Percentiles rank a stretch among this genome's conserved stretches.
These are phyloP conservation scores for Yamadazyma paraphyllophila DNA, from an alignment of 805 yeast genomes.

Conservation along the genomic window DNA sequence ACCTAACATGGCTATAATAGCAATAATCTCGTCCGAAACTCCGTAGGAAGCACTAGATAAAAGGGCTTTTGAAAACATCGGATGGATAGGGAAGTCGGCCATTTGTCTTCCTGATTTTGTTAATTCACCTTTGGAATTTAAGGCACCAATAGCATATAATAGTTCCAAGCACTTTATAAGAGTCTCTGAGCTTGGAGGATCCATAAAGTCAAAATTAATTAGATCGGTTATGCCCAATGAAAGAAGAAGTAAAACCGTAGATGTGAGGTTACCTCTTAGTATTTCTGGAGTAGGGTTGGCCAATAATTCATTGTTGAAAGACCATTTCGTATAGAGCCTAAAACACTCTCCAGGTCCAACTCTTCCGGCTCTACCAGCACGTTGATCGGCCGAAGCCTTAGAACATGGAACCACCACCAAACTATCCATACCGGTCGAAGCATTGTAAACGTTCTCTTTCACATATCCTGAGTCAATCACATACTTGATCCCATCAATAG, in stretches of 20 bases:
- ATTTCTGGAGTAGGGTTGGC: conserved; percentile 88
- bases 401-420: conserved; percentile 47
- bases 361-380: conserved; percentile 81
- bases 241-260: conserved; percentile 71
- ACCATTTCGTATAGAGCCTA: conserved; percentile 80
- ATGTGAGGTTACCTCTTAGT: conserved; percentile 74
- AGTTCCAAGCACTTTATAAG: conserved; percentile 75
- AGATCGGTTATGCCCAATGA: conserved; percentile 85
- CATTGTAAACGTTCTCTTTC: conserved; percentile 42
- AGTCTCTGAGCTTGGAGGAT: conserved; percentile 75
- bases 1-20: conserved; percentile 80
- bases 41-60: conserved; percentile 57
- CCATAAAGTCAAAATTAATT: conserved; percentile 84
- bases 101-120: conserved; percentile 77
- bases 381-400: conserved; percentile 64
- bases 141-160: conserved; percentile 83
- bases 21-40: conserved; percentile 67
- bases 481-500: conserved; percentile 42
- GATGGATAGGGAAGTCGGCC: conserved; percentile 92
- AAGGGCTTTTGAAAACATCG: conserved; percentile 78
- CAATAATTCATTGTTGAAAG: conserved; percentile 74
- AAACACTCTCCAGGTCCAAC: conserved; percentile 54
- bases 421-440: conserved; percentile 44
- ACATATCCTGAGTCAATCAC: conserved; percentile 48
- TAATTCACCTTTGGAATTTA: conserved; percentile 73